Evolutionary conservation across 495 filamentous ascomycete species (phyloP), one percentile per base, ranked within the genome.

Genomic region (Daldinia bambusicola): DNA sequence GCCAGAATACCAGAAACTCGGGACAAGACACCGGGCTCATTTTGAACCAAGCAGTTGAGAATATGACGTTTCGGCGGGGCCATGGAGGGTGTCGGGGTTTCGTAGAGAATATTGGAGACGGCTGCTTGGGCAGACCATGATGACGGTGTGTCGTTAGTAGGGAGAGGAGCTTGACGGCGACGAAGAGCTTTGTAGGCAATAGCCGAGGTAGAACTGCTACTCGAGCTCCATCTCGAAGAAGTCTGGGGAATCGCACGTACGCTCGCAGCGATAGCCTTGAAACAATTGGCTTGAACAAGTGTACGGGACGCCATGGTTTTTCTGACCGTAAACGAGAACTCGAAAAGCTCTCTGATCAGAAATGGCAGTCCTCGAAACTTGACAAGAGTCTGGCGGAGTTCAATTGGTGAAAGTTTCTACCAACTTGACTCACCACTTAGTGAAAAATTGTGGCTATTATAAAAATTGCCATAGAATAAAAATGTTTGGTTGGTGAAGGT

Each of bases 151-250:
- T 95, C 92, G 67, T 84, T 82, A 18, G 89, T 89, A 57, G 95
- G 95, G 45, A 98, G 90, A 41, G 93, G 89, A 51, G 91, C 89
- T 38, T 92, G 90, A 45, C 94, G 93, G 66, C 92, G 92, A 77
- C 97, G 95, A 70, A 98, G 87, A 74, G 95, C 93, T 86, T 99
- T 99, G 89, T 99, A 99, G 75, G 94, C 93, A 69, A 98, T 86
- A 52, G 95, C 95, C 38, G 92, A 93, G 73, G 95, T 98, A 50
- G 95, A 97, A 65, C 89, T 92, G 76, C 75, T 83, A 63, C 67
- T 75, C 12, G 72, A 75, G 48, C 74, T 74, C 75, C 73, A 77
- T 76, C 75, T 72, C 40, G 63, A 63, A 34, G 70, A 63, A 14
- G 70, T 72, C 41, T 72, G 73, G 18, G 75, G 67, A 48, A 59